Base-by-base conservation (phyloP, 768 basidiomycete genomes). In the Leucocoprinus leucothites region DNA sequence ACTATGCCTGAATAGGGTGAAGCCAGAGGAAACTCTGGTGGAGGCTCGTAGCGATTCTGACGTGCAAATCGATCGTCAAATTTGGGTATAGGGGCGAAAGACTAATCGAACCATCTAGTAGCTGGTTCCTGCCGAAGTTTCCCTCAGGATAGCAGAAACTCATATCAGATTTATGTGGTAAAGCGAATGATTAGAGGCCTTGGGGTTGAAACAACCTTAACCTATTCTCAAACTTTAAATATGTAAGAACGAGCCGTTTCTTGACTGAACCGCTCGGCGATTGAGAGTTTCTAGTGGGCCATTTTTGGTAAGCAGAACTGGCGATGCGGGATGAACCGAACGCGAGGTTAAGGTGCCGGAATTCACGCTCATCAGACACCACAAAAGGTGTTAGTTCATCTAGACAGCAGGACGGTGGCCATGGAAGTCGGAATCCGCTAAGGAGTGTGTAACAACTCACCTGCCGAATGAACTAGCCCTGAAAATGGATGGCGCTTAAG, bases 1-100 rank as follows among this genome's bases (percentile, higher is more conserved):
- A 87, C 84, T 87, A 87, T 88, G 85, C 72, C 72, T 87, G 86
- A 85, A 83, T 85, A 88, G 85, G 86, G 86, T 79, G 84, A 88
- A 89, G 88, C 87, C 88, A 90, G 87, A 87, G 89, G 87, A 90
- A 90, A 91, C 89, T 87, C 87, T 89, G 88, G 86, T 90, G 87
- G 87, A 89, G 86, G 88, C 85, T 87, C 84, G 85, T 87, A 90
- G 89, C 87, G 84, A 86, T 91, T 89, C 89, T 91, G 89, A 89
- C 86, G 85, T 90, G 89, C 89, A 91, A 90, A 90, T 90, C 87
- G 85, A 89, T 90, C 84, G 87, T 89, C 85, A 77, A 87, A 90
- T 86, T 87, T 89, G 87, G 86, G 87, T 89, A 89, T 90, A 89
- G 88, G 88, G 89, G 87, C 84, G 85, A 90, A 90, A 90, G 89